These are phyloP conservation scores for Intubia oerlemansii DNA, from an alignment of 2,329 filamentous ascomycete species.

Conservation along the genomic window DNA sequence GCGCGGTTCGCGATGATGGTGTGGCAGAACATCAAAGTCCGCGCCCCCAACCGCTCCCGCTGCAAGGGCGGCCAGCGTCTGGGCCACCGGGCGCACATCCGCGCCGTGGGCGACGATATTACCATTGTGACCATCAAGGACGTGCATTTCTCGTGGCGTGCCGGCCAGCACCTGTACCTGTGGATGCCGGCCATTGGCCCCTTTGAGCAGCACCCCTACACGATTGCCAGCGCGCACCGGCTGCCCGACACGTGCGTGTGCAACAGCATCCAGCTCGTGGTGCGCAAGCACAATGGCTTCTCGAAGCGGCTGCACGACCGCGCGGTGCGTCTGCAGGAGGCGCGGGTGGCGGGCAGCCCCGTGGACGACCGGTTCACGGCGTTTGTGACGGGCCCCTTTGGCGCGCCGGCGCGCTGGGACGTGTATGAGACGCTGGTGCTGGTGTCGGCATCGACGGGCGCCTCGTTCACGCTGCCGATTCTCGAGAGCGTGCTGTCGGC, in stretches of 20 bases:
- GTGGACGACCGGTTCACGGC: slow-evolving; percentile 16
- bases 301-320: slow-evolving; percentile 28
- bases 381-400: slow-evolving; percentile 35
- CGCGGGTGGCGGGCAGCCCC: not conserved
- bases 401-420: slow-evolving; percentile 31
- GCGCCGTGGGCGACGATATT: slow-evolving; percentile 26
- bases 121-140: slow-evolving; percentile 37
- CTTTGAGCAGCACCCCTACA: slow-evolving; percentile 38
- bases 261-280: slow-evolving; percentile 36
- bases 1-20: slow-evolving; percentile 25
- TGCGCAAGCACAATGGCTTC: slow-evolving; percentile 34
- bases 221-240: slow-evolving; percentile 33
- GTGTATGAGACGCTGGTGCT: slow-evolving; percentile 37
- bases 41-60: slow-evolving; percentile 15
- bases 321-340: slow-evolving; percentile 16
- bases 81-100: slow-evolving; percentile 29
- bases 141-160: slow-evolving; percentile 34
- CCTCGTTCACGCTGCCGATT: slow-evolving; percentile 38
- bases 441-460: slow-evolving; percentile 40
- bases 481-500: slow-evolving; percentile 29
- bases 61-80: slow-evolving; percentile 26
- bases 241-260: slow-evolving; percentile 29
- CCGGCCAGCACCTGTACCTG: slow-evolving; percentile 39
- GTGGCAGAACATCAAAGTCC: slow-evolving; percentile 29
- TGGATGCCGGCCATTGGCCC: slow-evolving; percentile 33